phyloP scores from a whole-genome alignment of 2,329 filamentous ascomycete species.

The Leptographium procerum region DNA sequence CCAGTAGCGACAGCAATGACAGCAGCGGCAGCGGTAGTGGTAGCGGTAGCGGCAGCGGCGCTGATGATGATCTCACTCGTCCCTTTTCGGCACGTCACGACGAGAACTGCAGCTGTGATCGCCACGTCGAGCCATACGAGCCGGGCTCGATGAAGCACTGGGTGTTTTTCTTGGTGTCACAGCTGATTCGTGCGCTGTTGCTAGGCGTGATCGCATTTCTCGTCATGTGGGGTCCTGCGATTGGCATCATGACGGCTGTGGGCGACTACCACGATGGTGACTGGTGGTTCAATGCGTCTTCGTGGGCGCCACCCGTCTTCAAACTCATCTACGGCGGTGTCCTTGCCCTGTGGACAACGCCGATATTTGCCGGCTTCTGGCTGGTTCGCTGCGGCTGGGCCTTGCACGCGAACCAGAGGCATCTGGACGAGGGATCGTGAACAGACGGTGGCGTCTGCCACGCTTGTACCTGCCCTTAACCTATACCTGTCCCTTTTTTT shows the following conservation, averaged over 20 bases:
- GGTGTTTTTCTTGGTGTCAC: slow-evolving; percentile 23
- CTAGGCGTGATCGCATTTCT: slow-evolving; percentile 27
- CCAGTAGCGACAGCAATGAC: neutral
- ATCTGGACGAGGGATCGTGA: slow-evolving; percentile 1
- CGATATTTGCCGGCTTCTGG: slow-evolving; percentile 38
- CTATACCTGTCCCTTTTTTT: neutral
- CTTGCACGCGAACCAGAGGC: slow-evolving; percentile 12
- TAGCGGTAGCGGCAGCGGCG: too few relatives aligned
- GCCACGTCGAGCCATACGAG: slow-evolving; percentile 14
- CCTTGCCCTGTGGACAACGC: slow-evolving; percentile 34
- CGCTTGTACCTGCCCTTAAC: neutral
- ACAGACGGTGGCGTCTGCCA: neutral
- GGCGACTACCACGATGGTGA: slow-evolving; percentile 28
- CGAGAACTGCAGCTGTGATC: slow-evolving; percentile 9
- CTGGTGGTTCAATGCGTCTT: slow-evolving; percentile 26
- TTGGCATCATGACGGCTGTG: slow-evolving; percentile 30
- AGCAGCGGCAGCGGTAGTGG: neutral
- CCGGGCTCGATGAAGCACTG: slow-evolving; percentile 19
- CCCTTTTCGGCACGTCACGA: slow-evolving; percentile 7
- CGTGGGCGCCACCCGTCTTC: slow-evolving; percentile 37
- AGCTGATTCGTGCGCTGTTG: slow-evolving; percentile 24
- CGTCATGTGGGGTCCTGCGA: slow-evolving; percentile 29
- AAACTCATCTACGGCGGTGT: slow-evolving; percentile 36
- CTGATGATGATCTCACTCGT: neutral
- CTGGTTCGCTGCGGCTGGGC: slow-evolving; percentile 37